Base-by-base conservation (phyloP, 169 alveolate species). In the Eimeria brunetti region DNA sequence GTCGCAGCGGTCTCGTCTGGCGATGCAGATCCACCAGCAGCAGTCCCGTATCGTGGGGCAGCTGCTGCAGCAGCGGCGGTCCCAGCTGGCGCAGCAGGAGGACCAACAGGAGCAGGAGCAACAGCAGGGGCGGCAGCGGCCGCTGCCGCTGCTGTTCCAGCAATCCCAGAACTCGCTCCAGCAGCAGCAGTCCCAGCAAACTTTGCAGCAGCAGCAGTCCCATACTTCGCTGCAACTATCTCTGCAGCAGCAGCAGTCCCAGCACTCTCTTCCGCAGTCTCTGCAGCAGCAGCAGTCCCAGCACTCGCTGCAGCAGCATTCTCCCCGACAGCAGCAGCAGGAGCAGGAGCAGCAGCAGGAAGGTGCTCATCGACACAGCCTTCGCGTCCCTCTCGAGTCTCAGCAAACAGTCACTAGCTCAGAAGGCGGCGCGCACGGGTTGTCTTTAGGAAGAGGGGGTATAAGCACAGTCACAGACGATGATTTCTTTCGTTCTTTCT, bases 401-500 rank as follows among this genome's bases (percentile, higher is more conserved):
- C 80, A 69, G 80, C 36, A 9, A 27, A 69, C 80, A 8, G 24
- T 27, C 46, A 18, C 80, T 7, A 69, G 80, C 80, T 30, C 2
- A 6, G 80, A 69, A 5, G 80, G 46, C 20, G 9, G 46, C 80
- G 3, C 27, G 7, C 46, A 5, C 14, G 80, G 27, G 4, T 2
- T 16, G 6, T 7, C 62, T 4, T 7, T 6, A 14, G 85, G 22
- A 22, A 44, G 36, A 33, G 85, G 58, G 3, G 85, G 62, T 24
- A 30, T 80, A 24, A 80, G 89, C 89, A 80, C 64, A 7, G 89
- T 80, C 27, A 80, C 89, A 8, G 69, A 80, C 41, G 89, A 44
- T 5, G 89, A 51, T 18, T 80, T 18, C 69, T 80, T 80, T 22
- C 69, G 27, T 30, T 33, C 69, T 9, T 80, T 80, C 30, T 22